Conservation (phyloP, 2,329 filamentous ascomycete genomes). For the Elsinoe ampelina region DNA sequence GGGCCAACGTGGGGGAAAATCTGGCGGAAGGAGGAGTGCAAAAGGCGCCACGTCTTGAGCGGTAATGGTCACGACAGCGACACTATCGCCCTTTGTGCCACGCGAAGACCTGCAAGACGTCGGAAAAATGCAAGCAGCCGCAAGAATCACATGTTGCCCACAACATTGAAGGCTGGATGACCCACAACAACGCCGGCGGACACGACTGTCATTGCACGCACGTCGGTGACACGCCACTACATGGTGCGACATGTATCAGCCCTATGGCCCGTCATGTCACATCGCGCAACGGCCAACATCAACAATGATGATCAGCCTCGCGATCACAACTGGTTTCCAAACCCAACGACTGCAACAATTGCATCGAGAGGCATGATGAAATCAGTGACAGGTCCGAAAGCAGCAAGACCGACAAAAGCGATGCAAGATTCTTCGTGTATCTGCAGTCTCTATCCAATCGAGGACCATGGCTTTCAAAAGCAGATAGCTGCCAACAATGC, state of each 20-base stretch:
- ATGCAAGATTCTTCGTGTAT: conserved; percentile 2
- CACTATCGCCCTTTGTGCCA: neutral
- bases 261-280: neutral
- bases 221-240: neutral
- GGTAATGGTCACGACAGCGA: neutral
- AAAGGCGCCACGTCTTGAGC: neutral
- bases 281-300: neutral
- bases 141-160: too few relatives aligned
- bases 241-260: neutral
- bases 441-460: conserved; percentile 12
- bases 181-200: too few relatives aligned
- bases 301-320: neutral
- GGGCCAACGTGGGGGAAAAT: conserved; percentile 29
- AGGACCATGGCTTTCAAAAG: conserved; percentile 13
- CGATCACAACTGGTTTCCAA: neutral
- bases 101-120: neutral
- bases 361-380: conserved; percentile 9
- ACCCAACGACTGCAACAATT: conserved; percentile 2
- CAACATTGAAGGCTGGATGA: neutral
- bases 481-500: conserved; percentile 13
- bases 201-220: neutral
- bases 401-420: conserved; percentile 11
- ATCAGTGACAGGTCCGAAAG: neutral
- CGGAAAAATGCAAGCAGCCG: neutral
- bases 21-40: conserved; percentile 15